Percentiles rank a stretch among this genome's conserved stretches.
These are phyloP conservation scores for Nicotiana tabacum DNA, from an alignment of 257 asterid species.

Conservation along the genomic window DNA sequence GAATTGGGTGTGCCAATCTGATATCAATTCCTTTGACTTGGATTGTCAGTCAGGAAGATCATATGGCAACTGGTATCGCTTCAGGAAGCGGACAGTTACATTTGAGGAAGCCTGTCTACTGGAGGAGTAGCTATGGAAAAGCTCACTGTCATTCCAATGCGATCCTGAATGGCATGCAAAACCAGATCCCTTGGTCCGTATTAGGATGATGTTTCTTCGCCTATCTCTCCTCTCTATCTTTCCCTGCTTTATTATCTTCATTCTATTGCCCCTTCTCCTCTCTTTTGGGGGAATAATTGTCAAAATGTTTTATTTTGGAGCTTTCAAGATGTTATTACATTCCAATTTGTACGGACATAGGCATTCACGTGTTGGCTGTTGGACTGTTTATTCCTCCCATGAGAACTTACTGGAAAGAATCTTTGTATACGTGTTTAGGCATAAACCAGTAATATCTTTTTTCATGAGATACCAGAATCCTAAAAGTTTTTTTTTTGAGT, in stretches of 20 bases:
- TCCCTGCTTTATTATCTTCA: conserved; percentile 4
- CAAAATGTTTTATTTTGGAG: not conserved
- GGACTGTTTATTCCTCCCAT: not conserved
- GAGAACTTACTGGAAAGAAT: not conserved
- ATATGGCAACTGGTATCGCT: conserved; percentile 70
- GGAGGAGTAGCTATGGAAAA: conserved; percentile 40
- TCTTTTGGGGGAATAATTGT: not conserved
- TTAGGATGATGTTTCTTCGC: not conserved
- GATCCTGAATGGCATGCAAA: conserved; percentile 37
- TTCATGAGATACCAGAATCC: not conserved
- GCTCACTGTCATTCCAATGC: conserved; percentile 32
- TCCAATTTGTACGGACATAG: not conserved
- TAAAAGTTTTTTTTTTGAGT: not conserved
- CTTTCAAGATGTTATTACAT: not conserved
- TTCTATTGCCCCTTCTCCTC: not conserved
- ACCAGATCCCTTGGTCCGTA: conserved; percentile 60
- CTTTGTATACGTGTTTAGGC: not conserved
- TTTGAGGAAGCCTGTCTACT: conserved; percentile 34
- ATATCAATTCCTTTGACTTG: not conserved
- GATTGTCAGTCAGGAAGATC: conserved; percentile 26
- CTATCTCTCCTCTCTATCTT: not conserved
- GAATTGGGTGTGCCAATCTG: not conserved
- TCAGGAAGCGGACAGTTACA: conserved; percentile 47
- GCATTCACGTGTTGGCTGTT: not conserved
- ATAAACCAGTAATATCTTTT: not conserved